phyloP scores from a whole-genome alignment of 495 filamentous ascomycete genomes.

The Cudoniella acicularis region DNA sequence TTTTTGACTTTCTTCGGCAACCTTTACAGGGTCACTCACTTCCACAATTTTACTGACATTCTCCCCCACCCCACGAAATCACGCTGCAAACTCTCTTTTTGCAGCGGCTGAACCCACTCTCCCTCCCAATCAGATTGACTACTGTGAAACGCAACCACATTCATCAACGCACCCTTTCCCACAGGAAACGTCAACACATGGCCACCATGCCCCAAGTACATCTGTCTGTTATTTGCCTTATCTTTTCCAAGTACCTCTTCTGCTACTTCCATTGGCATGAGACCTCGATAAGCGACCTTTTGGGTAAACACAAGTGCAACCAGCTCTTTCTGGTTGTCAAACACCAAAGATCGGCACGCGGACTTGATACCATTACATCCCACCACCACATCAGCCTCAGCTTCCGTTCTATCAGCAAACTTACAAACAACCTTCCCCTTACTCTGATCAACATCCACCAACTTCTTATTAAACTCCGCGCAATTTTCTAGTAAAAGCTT shows the following conservation, averaged over 20 bases:
- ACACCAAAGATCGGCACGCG: conserved; percentile 37
- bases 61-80: conserved; percentile 53
- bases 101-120: conserved; percentile 52
- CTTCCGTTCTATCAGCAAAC: conserved; percentile 52
- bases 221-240: conserved; percentile 42
- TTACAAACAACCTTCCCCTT: conserved; percentile 36
- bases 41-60: conserved; percentile 42
- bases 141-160: conserved; percentile 23
- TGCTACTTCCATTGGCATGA: conserved; percentile 54
- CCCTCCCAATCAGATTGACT: conserved; percentile 31
- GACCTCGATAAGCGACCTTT: conserved; percentile 47
- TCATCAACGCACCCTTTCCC: conserved; percentile 38
- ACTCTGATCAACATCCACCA: conserved; percentile 4
- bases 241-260: conserved; percentile 47
- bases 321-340: conserved; percentile 31
- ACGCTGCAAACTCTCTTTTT: conserved; percentile 47
- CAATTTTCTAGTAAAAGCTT: conserved; percentile 43
- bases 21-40: conserved; percentile 23
- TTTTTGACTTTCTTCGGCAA: too few species aligned
- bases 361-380: conserved; percentile 59
- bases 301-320: conserved; percentile 40
- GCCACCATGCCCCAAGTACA: conserved; percentile 54
- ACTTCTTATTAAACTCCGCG: conserved; percentile 38
- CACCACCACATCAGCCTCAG: conserved; percentile 47
- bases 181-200: conserved; percentile 65